These are phyloP conservation scores for Fraxinus xanthoxyloides DNA, from an alignment of 305 asterid species.

Conservation along the genomic window DNA sequence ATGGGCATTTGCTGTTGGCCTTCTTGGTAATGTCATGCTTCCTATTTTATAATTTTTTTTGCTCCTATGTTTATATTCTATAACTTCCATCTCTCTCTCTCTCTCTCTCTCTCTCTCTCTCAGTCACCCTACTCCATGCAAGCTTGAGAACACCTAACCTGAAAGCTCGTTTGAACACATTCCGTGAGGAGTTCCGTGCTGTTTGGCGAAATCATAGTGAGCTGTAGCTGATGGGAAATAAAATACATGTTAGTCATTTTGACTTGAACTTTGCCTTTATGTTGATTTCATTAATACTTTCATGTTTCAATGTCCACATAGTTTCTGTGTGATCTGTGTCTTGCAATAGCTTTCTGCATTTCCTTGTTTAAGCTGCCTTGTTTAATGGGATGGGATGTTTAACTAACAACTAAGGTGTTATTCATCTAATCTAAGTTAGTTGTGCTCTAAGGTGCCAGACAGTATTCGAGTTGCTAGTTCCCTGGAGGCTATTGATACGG, in stretches of 20 bases:
- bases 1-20: constrained; percentile 70
- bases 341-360: background rate
- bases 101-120: constrained; percentile 15
- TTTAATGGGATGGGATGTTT: background rate
- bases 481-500: background rate
- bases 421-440: background rate
- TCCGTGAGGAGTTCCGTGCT: constrained; percentile 94
- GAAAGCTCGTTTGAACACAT: constrained; percentile 94
- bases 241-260: constrained; percentile 33
- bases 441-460: background rate
- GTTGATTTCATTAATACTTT: background rate
- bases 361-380: background rate
- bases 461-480: background rate
- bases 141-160: constrained; percentile 83
- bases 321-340: background rate
- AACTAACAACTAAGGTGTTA: background rate
- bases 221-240: constrained; percentile 48
- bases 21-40: constrained; percentile 57
- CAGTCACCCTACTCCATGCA: constrained; percentile 81
- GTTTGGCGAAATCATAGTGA: constrained; percentile 98
- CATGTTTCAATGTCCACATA: background rate
- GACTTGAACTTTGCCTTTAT: constrained; percentile 21
- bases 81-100: constrained; percentile 10
- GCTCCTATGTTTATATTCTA: background rate
- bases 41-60: constrained; percentile 5